phyloP scores from a whole-genome alignment of 768 basidiomycete genomes.

The Mycena albidolilacea region DNA sequence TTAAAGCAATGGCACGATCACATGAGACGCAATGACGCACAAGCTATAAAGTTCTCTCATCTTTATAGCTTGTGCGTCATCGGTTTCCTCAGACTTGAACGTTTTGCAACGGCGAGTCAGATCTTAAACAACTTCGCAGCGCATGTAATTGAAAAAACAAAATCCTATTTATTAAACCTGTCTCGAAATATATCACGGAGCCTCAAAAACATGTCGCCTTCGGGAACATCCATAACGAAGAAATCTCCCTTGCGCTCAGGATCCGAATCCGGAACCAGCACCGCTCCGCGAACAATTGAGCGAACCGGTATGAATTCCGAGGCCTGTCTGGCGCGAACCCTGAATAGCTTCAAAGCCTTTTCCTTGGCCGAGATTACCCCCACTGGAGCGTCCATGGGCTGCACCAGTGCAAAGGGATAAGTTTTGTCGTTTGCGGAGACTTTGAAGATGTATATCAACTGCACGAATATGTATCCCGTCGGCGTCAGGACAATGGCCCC shows the following conservation, averaged over 20 bases:
- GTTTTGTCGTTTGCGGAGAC: not conserved
- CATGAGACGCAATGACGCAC: too few species aligned
- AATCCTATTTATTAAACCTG: not conserved
- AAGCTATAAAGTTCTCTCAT: too few species aligned
- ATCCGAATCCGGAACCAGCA: conserved; percentile 45
- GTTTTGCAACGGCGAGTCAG: too few species aligned
- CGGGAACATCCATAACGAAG: conserved; percentile 47
- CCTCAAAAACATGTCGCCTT: conserved; percentile 49
- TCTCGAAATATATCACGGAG: not conserved
- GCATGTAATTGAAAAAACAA: too few species aligned
- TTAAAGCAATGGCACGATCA: too few species aligned
- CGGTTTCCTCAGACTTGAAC: too few species aligned
- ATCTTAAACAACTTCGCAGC: too few species aligned
- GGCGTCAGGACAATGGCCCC: not conserved
- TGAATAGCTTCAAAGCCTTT: conserved; percentile 41
- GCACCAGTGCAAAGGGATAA: conserved; percentile 11
- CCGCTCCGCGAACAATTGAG: conserved; percentile 50
- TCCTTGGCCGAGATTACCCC: conserved; percentile 35
- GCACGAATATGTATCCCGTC: not conserved
- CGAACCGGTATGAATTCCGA: conserved; percentile 44
- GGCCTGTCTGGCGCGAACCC: conserved; percentile 27
- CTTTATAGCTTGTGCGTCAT: too few species aligned
- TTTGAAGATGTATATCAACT: conserved; percentile 4
- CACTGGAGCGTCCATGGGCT: conserved; percentile 8
- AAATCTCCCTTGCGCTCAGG: conserved; percentile 38